Evolutionary conservation across 106 monocot genomes (phyloP), one percentile per base, ranked within the genome.

Genomic region (Acanthochlamys bracteata): DNA sequence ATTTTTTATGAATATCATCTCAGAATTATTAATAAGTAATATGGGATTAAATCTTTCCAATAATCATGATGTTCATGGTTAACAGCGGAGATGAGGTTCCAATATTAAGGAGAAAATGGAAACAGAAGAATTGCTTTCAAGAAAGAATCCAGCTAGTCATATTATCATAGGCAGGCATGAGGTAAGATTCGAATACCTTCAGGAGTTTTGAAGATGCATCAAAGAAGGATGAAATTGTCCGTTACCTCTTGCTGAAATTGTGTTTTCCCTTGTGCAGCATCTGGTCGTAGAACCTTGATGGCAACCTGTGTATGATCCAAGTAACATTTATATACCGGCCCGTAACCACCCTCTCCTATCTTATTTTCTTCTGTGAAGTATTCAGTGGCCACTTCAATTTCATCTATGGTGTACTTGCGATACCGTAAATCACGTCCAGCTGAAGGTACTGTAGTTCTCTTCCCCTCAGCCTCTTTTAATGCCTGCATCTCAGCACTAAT

Each of bases 271-370:
- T 81, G 81, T 20, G 75, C 81, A 20, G 85, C 85, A 69, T 86
- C 81, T 0, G 85, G 72, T 1, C 81, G 64, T 10, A 86, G 69
- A 40, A 81, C 75, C 69, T 86, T 86, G 57, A 86, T 65, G 52
- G 85, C 81, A 27, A 81, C 81, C 0, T 43, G 78, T 4, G 81
- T 88, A 62, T 88, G 87, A 75, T 88, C 87, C 12, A 88, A 72
- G 47, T 62, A 74, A 43, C 80, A 57, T 65, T 74, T 77, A 55
- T 68, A 88, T 3, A 88, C 87, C 0, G 87, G 87, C 10, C 87
- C 87, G 46, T 88, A 88, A 11, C 87, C 87, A 33, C 87, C 87
- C 68, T 88, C 87, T 8, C 87, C 87, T 14, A 88, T 63, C 60
- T 83, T 88, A 17, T 71, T 65, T 17, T 27, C 21, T 10, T 72